Conservation (phyloP, 768 basidiomycete species). For the Trametes villosa region DNA sequence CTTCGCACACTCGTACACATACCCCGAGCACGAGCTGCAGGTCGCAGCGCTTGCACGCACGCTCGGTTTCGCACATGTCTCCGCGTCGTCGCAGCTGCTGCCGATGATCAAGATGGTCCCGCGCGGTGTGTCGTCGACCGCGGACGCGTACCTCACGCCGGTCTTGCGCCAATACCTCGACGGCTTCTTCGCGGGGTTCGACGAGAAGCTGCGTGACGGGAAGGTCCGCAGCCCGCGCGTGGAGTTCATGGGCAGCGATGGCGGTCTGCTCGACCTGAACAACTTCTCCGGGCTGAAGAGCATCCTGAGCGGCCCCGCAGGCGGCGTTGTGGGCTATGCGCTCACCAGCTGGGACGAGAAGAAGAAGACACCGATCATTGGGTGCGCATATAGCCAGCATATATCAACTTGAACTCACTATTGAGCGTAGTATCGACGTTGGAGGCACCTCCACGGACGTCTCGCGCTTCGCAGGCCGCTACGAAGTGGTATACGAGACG, state of each 20-base stretch:
- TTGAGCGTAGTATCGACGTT: slow-evolving; percentile 70
- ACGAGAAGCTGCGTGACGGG: slow-evolving; percentile 69
- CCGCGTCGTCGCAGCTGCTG: slow-evolving; percentile 83
- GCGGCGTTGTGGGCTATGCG: slow-evolving; percentile 95
- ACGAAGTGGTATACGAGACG: slow-evolving; percentile 93
- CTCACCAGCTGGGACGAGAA: slow-evolving; percentile 88
- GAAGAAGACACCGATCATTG: slow-evolving; percentile 76
- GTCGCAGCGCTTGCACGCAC: slow-evolving; percentile 75
- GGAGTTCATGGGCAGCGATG: slow-evolving; percentile 97
- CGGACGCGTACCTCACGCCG: slow-evolving; percentile 95
- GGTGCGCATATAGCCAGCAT: slow-evolving; percentile 50
- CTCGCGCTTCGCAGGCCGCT: slow-evolving; percentile 87
- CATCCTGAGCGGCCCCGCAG: slow-evolving; percentile 91
- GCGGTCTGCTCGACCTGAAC: slow-evolving; percentile 75
- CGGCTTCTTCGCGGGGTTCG: slow-evolving; percentile 91
- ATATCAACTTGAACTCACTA: not conserved
- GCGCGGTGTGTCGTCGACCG: slow-evolving; percentile 89
- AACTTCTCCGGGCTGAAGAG: slow-evolving; percentile 94
- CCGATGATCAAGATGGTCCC: slow-evolving; percentile 97
- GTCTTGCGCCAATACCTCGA: slow-evolving; percentile 84
- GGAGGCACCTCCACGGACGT: slow-evolving; percentile 97
- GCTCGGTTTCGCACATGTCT: slow-evolving; percentile 90
- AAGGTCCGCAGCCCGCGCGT: slow-evolving; percentile 66
- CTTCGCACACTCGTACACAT: slow-evolving; percentile 91
- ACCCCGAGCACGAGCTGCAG: slow-evolving; percentile 79